Base-by-base conservation (phyloP, 176 grass and related monocot species). In the Avena eriantha region DNA sequence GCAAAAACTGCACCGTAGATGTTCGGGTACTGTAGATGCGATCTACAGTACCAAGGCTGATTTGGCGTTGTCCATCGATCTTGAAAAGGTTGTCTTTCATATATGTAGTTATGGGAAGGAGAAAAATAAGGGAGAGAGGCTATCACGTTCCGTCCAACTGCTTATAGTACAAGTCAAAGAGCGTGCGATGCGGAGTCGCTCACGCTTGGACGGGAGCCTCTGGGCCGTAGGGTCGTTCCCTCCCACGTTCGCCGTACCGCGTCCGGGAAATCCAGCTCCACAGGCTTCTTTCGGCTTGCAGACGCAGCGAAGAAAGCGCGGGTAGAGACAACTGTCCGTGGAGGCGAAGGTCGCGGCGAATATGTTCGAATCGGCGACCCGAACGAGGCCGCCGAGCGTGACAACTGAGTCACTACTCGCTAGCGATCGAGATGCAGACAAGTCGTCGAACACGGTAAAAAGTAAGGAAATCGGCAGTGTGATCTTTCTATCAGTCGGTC, bases 121-220 rank as follows among this genome's bases (percentile, higher is more conserved):
- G 12, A 53, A 88, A 1, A 46, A 80, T 79, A 89, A 80, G 82
- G 57, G 0, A 1, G 24, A 0, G 7, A 39, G n/a, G 64, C 64
- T 90, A 86, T 90, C 84, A 65, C 1, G 13, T 54, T 1, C 4
- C 21, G 10, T 33, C 45, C 72, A 64, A 56, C 73, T 19, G 89
- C 84, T 83, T 86, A 90, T 86, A 81, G 47, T 19, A 8, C 26
- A 45, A 12, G 15, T 59, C n/a, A 53, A 82, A 82, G 23, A 84
- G 58, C 77, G 77, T 17, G 61, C 16, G 48, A 75, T 26, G 5
- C 12, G 47, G 9, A 51, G 29, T 21, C 24, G 21, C 53, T 65
- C 67, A 60, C 80, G 26, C 13, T 45, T 36, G 35, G 35, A 36
- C 35, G 35, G 35, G n/a, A n/a, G n/a, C n/a, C n/a, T n/a, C 5